These are phyloP conservation scores for Fusarium drepaniforme DNA, from an alignment of 2,329 filamentous ascomycete genomes.

Conservation along the genomic window DNA sequence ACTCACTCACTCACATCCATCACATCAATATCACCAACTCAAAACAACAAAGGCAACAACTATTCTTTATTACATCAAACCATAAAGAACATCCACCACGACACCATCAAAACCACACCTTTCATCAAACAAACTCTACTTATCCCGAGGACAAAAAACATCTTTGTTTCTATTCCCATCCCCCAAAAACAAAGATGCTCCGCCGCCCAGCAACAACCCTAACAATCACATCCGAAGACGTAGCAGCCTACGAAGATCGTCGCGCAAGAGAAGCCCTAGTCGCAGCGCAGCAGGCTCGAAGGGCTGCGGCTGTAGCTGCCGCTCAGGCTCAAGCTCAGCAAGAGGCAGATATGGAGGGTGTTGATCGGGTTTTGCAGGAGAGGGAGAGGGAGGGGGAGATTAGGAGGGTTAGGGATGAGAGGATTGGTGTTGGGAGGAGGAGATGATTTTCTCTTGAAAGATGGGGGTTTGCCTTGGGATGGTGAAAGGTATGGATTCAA, in stretches of 20 bases:
- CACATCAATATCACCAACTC: not conserved
- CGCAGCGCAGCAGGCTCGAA: conserved; percentile 48
- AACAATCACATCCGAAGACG: conserved; percentile 76
- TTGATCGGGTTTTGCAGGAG: conserved; percentile 42
- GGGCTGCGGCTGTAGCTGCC: conserved; percentile 40
- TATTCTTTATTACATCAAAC: not conserved
- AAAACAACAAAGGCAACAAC: not conserved
- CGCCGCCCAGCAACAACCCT: conserved; percentile 77
- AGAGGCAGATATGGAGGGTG: conserved; percentile 45
- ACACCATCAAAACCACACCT: not conserved
- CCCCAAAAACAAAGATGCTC: conserved; percentile 61
- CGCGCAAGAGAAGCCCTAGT: conserved; percentile 59
- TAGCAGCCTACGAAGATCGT: conserved; percentile 77
- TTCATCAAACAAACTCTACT: not conserved
- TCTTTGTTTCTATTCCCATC: too few relatives aligned
- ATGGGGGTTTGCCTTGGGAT: not conserved
- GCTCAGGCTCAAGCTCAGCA: conserved; percentile 26
- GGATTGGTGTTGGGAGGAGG: conserved; percentile 51
- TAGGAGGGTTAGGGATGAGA: conserved; percentile 52
- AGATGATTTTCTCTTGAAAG: conserved; percentile 10
- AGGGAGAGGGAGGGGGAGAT: conserved; percentile 44
- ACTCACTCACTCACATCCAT: not conserved
- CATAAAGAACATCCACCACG: not conserved
- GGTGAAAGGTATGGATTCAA: not conserved
- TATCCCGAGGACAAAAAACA: too few relatives aligned